Evolutionary conservation across 2,329 filamentous ascomycete genomes (phyloP), one percentile per base, ranked within the genome.

Genomic region (Pseudocercospora crystallina): DNA sequence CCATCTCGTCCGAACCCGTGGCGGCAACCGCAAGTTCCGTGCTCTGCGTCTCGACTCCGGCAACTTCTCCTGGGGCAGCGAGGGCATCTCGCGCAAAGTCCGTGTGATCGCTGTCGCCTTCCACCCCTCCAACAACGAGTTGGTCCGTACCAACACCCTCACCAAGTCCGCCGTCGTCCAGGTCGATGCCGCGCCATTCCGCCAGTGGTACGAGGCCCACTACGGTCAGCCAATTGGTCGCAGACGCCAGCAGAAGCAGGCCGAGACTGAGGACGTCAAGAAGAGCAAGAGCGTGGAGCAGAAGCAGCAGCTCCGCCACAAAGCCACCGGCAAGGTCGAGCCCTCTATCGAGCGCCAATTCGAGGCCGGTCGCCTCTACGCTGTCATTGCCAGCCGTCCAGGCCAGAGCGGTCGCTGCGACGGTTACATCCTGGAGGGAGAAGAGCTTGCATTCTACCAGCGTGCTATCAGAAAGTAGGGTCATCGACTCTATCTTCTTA

Each of bases 91-190:
- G 79, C 92, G 94, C 86, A 99, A 99, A 87, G 90, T 89, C 79
- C 94, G 95, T 83, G 89, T 99, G 76, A 96, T 99, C 76, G 90
- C 82, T 71, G 95, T 99, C 80, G 87, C 86, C 75, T 99, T 90
- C 89, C 95, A 99, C 81, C 95, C 94, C 61, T 96, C 92, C 76
- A 99, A 99, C 91, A 99, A 99, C 90, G 94, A 99, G 82, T 85
- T 99, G 69, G 91, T 99, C 83, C 94, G 94, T 74, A 99, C 94
- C 79, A 99, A 99, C 87, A 97, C 94, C 81, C 85, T 99, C 76
- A 99, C 94, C 84, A 95, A 91, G 82, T 90, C 90, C 73, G 94
- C 94, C 80, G 89, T 99, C 72, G 89, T 99, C 76, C 94, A 99
- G 84, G 82, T 99, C 79, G 94, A 99, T 78, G 94, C 95, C 70